A percentile compares a stretch with the other conserved stretches of the same genome.
Conservation (phyloP, 768 basidiomycete genomes). For the Amanita muscaria region DNA sequence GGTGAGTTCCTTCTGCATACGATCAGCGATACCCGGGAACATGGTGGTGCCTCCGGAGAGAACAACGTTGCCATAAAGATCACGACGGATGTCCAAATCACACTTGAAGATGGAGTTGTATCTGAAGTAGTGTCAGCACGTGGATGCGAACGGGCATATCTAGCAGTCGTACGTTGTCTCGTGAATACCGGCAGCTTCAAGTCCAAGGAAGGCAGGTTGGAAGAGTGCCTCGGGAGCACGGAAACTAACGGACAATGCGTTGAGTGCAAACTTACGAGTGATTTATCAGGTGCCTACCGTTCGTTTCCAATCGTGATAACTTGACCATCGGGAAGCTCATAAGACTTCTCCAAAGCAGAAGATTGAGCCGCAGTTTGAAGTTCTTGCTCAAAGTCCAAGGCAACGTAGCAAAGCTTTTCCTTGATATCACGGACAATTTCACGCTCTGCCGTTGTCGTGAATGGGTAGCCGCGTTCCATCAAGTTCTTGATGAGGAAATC, state of each 20-base stretch:
- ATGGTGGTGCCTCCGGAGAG: slow-evolving; percentile 89
- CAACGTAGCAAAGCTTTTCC: slow-evolving; percentile 94
- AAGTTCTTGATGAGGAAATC: slow-evolving; percentile 76
- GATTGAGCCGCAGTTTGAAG: slow-evolving; percentile 85
- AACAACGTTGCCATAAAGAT: slow-evolving; percentile 74
- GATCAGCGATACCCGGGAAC: slow-evolving; percentile 94
- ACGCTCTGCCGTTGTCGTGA: slow-evolving; percentile 88
- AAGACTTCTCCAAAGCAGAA: slow-evolving; percentile 86
- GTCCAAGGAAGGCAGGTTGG: slow-evolving; percentile 85
- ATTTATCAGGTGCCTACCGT: slow-evolving; percentile 50
- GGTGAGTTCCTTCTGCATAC: slow-evolving; percentile 82
- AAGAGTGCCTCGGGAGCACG: slow-evolving; percentile 93
- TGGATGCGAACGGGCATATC: not conserved
- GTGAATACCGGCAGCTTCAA: slow-evolving; percentile 87
- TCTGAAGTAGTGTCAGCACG: slow-evolving; percentile 29
- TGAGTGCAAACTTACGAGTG: slow-evolving; percentile 28
- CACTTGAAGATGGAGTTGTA: slow-evolving; percentile 83
- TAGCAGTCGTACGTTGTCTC: slow-evolving; percentile 58
- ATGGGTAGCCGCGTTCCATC: slow-evolving; percentile 87
- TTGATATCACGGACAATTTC: slow-evolving; percentile 98
- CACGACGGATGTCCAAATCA: slow-evolving; percentile 80
- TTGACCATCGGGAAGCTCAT: slow-evolving; percentile 88
- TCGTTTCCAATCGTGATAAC: slow-evolving; percentile 94
- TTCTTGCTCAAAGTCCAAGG: slow-evolving; percentile 91
- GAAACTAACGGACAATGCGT: slow-evolving; percentile 64